Base-by-base conservation (phyloP, 2,329 filamentous ascomycete genomes). In the Alternaria arborescens region DNA sequence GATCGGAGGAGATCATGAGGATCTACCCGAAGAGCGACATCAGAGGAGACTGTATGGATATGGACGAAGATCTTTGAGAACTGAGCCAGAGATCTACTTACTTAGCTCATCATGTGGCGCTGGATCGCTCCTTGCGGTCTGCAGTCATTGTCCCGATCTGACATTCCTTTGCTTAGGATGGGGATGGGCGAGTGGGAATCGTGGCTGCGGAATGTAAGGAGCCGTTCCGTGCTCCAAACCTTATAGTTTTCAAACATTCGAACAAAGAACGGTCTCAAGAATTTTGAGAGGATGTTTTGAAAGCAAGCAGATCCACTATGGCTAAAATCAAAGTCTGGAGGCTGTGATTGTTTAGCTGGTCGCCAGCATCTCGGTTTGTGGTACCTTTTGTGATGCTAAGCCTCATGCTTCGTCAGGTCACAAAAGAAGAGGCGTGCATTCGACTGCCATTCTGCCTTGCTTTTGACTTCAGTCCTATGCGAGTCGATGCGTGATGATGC, bases 331-430 rank as follows among this genome's bases (percentile, higher is more conserved):
- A 41, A 12, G 10, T 11, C 18, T 12, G 18, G 30, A 59, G 55
- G 56, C 36, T 55, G 51, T 48, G 56, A 62, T 57, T 22, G 36
- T 48, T 18, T 42, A 44, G 36, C 55, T 60, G 60, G 28, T 40
- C 12, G 53, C 63, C 30, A 40, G 51, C 55, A 63, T 65, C 30
- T 60, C 52, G 52, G 50, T 26, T 52, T 58, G 42, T 14, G 32
- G 16, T 36, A 58, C 52, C 55, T 54, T 56, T 56, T 57, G 71
- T 75, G 56, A 58, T 44, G 74, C 70, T 65, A 62, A 71, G 69
- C 72, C 77, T 75, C 71, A 74, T 76, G 75, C 66, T 65, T 71
- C 55, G 43, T 34, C 62, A 62, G 69, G 68, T 68, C 67, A 77
- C 70, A 63, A 66, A 38, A 34, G n/a, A 32, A 65, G 50, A 71